Percentiles rank a stretch among this genome's conserved stretches.
Evolutionary conservation across 768 basidiomycete species (phyloP).

Genomic region (Mycena pura): DNA sequence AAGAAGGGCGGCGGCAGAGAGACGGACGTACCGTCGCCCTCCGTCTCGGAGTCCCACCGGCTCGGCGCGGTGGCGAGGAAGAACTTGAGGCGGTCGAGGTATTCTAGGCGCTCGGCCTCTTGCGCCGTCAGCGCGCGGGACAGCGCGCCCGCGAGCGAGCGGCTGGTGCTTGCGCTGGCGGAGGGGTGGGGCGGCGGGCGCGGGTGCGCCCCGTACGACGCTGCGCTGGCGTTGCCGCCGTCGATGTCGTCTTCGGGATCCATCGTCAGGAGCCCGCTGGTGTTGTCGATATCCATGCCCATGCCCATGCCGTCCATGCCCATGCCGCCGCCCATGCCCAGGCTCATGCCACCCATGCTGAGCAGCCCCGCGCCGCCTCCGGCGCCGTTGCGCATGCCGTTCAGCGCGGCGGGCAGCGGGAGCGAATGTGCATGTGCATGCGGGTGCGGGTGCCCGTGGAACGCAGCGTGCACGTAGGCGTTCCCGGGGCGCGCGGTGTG

Average conservation of each 20-base stretch:
- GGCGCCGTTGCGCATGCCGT: not conserved
- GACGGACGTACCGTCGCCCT: not conserved
- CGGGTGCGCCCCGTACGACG: not conserved
- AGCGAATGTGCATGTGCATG: constrained; percentile 38
- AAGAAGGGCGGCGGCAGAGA: not conserved
- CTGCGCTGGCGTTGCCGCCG: not conserved
- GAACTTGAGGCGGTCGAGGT: constrained; percentile 85
- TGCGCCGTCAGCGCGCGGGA: constrained; percentile 64
- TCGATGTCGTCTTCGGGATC: constrained; percentile 10
- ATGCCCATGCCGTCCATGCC: constrained; percentile 6
- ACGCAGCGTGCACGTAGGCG: constrained; percentile 51
- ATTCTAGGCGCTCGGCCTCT: constrained; percentile 75
- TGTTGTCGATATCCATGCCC: not conserved
- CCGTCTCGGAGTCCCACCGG: constrained; percentile 58
- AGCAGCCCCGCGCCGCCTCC: not conserved
- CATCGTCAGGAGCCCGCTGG: constrained; percentile 18
- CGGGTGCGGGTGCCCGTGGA: constrained; percentile 41
- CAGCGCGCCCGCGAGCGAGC: constrained; percentile 46
- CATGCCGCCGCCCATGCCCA: not conserved
- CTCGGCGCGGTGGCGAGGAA: constrained; percentile 88
- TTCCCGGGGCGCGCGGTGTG: constrained; percentile 57
- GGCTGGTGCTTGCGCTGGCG: not conserved
- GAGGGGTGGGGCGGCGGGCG: not conserved
- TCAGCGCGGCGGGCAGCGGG: constrained; percentile 15
- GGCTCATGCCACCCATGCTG: not conserved